phyloP scores from a whole-genome alignment of 371 early-diverging fungal species.

The Gilbertella persicaria region DNA sequence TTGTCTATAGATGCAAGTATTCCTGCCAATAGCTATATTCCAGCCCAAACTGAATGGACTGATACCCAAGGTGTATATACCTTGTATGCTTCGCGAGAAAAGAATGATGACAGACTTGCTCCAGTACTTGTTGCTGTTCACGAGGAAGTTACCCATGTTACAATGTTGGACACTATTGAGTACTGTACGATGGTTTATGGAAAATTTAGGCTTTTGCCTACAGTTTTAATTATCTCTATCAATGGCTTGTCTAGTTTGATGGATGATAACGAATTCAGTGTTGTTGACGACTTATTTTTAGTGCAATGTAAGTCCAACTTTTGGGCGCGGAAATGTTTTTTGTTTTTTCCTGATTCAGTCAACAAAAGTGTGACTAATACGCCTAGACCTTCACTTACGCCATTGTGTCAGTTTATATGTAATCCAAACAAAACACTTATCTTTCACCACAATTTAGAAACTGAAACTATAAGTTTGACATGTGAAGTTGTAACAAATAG shows the following conservation, averaged over 20 bases:
- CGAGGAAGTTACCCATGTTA: conserved; percentile 5
- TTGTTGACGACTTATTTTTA: conserved; percentile 11
- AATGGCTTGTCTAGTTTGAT: conserved; percentile 5
- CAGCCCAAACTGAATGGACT: too few species aligned
- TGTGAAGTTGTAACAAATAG: conserved; percentile 13
- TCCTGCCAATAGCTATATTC: conserved; percentile 1
- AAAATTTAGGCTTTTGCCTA: conserved; percentile 11
- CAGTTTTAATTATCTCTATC: conserved; percentile 12
- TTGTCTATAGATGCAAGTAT: conserved; percentile 1
- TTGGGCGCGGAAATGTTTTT: conserved; percentile 10
- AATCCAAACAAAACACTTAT: conserved; percentile 12
- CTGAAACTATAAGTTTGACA: conserved; percentile 12
- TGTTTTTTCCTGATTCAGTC: conserved; percentile 13
- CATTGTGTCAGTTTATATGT: conserved; percentile 16
- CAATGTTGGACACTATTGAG: conserved; percentile 8
- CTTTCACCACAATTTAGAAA: conserved; percentile 9
- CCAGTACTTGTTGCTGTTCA: conserved; percentile 19
- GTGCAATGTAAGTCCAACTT: conserved; percentile 11
- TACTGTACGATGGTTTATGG: conserved; percentile 3
- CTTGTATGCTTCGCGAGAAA: conserved; percentile 11
- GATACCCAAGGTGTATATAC: conserved; percentile 4
- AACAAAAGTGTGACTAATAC: background rate
- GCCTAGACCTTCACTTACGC: conserved; percentile 2
- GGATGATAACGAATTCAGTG: conserved; percentile 7
- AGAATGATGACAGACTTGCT: background rate